Conservation (phyloP, 768 basidiomycete genomes). For the Solioccasus polychromus region DNA sequence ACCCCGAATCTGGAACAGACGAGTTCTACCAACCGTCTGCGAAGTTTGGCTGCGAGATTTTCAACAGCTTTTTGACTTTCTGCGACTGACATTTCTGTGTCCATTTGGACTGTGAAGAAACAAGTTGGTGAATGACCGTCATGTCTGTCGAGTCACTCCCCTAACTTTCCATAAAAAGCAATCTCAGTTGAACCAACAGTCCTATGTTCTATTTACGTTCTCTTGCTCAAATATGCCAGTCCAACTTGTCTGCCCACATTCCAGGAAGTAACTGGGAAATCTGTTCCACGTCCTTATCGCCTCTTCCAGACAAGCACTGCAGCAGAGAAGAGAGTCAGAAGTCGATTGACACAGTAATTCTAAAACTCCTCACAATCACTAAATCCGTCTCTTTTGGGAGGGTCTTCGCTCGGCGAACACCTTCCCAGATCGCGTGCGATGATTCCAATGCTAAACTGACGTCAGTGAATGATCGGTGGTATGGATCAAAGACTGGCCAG, state of each 20-base stretch:
- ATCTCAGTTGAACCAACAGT: background rate
- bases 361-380: slow-evolving; percentile 69
- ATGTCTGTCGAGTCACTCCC: slow-evolving; percentile 18
- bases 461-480: slow-evolving; percentile 2
- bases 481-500: slow-evolving; percentile 48
- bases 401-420: slow-evolving; percentile 78
- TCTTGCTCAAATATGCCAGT: slow-evolving; percentile 78
- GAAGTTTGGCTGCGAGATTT: slow-evolving; percentile 62
- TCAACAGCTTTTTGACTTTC: slow-evolving; percentile 63
- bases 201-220: no score
- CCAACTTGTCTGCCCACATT: slow-evolving; percentile 90
- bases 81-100: slow-evolving; percentile 35
- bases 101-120: slow-evolving; percentile 32
- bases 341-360: slow-evolving; percentile 2
- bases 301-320: slow-evolving; percentile 91
- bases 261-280: slow-evolving; percentile 89
- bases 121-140: background rate
- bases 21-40: slow-evolving; percentile 57
- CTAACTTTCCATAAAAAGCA: slow-evolving; percentile 19
- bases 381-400: slow-evolving; percentile 82
- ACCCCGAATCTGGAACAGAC: slow-evolving; percentile 39
- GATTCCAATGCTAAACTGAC: slow-evolving; percentile 76
- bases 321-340: slow-evolving; percentile 2
- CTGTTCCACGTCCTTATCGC: slow-evolving; percentile 97
- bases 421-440: slow-evolving; percentile 94